Evolutionary conservation across 2,329 filamentous ascomycete species (phyloP).

Genomic region (Aspergillus pseudoglaucus): DNA sequence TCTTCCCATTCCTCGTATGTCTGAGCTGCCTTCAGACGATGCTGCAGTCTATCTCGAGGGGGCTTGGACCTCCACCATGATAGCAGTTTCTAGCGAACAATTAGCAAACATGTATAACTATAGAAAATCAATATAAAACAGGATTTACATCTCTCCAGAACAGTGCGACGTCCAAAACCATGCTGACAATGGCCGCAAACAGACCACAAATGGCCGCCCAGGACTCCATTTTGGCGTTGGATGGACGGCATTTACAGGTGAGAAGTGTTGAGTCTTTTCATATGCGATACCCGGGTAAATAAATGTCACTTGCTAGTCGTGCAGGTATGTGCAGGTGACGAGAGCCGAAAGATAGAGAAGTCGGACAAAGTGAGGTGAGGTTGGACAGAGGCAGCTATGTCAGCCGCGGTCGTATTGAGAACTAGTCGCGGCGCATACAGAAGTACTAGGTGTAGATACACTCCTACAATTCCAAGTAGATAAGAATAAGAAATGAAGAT

Average conservation of each 20-base stretch:
- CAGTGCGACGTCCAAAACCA: conserved; percentile 55
- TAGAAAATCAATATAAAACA: neutral
- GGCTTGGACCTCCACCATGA: conserved; percentile 62
- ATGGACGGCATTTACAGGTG: neutral
- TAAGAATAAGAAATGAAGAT: conserved; percentile 3
- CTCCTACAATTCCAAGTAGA: no score
- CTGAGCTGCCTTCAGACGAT: conserved; percentile 59
- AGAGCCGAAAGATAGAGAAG: no score
- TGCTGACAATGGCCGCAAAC: conserved; percentile 43
- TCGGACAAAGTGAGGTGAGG: no score
- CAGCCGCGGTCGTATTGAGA: no score
- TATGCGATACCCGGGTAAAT: conserved; percentile 4
- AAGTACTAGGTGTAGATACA: no score
- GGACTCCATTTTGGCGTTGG: conserved; percentile 13
- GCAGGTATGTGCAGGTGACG: neutral
- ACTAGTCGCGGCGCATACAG: no score
- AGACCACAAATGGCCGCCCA: conserved; percentile 21
- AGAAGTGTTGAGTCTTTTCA: conserved; percentile 13
- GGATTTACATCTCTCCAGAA: conserved; percentile 57
- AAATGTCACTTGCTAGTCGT: no score
- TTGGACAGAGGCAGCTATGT: no score
- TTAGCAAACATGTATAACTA: neutral
- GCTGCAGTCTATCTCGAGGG: conserved; percentile 58
- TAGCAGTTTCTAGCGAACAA: conserved; percentile 53
- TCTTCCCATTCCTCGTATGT: conserved; percentile 82